Percentiles rank a stretch among this genome's conserved stretches.
phyloP scores from a whole-genome alignment of 305 asterid genomes.

The Salvia sclarea region DNA sequence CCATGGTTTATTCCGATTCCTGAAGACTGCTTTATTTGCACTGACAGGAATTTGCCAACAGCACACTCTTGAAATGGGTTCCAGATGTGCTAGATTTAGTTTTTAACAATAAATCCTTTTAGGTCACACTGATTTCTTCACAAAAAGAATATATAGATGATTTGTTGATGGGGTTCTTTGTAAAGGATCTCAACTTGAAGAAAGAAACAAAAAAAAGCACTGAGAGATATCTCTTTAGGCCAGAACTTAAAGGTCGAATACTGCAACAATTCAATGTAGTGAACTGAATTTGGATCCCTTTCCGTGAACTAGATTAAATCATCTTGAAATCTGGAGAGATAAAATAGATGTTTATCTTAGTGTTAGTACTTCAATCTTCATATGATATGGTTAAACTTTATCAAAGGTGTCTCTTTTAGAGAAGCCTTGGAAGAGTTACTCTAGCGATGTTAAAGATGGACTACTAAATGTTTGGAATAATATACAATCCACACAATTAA shows the following conservation, averaged over 20 bases:
- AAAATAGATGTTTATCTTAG: not conserved
- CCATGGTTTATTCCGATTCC: constrained; percentile 40
- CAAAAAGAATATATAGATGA: not conserved
- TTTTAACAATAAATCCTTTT: constrained; percentile 12
- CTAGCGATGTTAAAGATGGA: too few species aligned
- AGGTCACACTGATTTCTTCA: constrained; percentile 12
- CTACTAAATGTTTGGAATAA: not conserved
- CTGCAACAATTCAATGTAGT: not conserved
- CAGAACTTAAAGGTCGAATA: not conserved
- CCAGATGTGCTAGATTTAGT: constrained; percentile 26
- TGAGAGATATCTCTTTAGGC: not conserved
- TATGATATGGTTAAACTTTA: not conserved
- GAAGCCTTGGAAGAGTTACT: not conserved
- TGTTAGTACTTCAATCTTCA: not conserved
- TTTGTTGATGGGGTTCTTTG: not conserved
- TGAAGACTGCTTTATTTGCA: constrained; percentile 32
- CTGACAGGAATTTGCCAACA: constrained; percentile 13
- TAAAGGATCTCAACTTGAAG: not conserved
- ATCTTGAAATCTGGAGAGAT: not conserved
- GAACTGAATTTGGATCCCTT: not conserved
- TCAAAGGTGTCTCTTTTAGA: not conserved
- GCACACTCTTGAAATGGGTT: constrained; percentile 29
- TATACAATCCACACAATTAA: not conserved
- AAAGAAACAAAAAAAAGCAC: not conserved
- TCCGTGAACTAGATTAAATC: not conserved